These are phyloP conservation scores for Tarenaya hassleriana DNA, from an alignment of 345 rosid species.

Conservation along the genomic window DNA sequence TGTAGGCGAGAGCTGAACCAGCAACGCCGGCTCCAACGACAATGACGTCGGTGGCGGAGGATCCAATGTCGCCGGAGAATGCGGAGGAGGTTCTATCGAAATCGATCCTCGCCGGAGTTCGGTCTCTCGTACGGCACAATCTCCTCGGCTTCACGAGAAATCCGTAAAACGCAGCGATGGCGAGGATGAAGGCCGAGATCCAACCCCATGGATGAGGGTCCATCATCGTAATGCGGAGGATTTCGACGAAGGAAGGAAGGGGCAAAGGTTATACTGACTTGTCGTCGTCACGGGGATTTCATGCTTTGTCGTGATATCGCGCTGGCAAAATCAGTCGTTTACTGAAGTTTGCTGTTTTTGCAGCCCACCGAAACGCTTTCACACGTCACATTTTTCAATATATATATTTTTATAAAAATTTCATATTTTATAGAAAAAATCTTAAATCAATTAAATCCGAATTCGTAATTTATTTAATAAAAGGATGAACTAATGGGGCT, in stretches of 20 bases:
- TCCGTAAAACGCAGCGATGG: constrained; percentile 29
- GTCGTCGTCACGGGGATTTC: too few species aligned
- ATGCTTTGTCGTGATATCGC: too few species aligned
- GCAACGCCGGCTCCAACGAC: constrained; percentile 78
- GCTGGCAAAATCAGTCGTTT: too few species aligned
- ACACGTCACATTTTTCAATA: too few species aligned
- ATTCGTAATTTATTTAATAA: too few species aligned
- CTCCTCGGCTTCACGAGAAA: constrained; percentile 25
- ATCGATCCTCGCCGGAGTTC: constrained; percentile 10
- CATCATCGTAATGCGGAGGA: constrained; percentile 23
- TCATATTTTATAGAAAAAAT: too few species aligned
- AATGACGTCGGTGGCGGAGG: constrained; percentile 43
- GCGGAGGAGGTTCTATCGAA: constrained; percentile 28
- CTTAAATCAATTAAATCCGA: too few species aligned
- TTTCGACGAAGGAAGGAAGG: constrained; percentile 13
- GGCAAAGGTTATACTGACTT: neutral
- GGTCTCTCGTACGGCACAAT: constrained; percentile 3
- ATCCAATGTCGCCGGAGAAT: constrained; percentile 32
- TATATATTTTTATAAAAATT: too few species aligned
- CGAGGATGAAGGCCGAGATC: constrained; percentile 33
- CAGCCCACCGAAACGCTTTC: too few species aligned
- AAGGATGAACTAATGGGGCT: too few species aligned
- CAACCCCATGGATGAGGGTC: constrained; percentile 38
- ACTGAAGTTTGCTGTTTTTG: too few species aligned
- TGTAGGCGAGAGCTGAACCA: constrained; percentile 63